Percentiles rank a stretch among this genome's conserved stretches.
phyloP scores from a whole-genome alignment of 2,329 filamentous ascomycete species.

The Aspergillus viridinutans region DNA sequence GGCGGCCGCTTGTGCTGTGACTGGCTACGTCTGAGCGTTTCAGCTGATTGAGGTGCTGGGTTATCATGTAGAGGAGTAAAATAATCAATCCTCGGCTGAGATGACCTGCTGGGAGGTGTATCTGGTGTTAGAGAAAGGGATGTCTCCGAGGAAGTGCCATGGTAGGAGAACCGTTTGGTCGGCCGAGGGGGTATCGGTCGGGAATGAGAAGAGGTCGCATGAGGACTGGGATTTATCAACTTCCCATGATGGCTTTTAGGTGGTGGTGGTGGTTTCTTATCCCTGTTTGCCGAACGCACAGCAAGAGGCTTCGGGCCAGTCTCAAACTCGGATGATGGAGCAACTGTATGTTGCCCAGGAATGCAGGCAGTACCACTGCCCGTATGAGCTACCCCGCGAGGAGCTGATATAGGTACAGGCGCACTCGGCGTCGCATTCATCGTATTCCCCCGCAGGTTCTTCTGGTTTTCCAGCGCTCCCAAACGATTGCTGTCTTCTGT shows the following conservation, averaged over 20 bases:
- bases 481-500: not conserved
- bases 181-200: conserved; percentile 22
- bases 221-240: conserved; percentile 52
- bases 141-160: conserved; percentile 20
- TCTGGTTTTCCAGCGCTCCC: not conserved
- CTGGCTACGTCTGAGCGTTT: conserved; percentile 27
- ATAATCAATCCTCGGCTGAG: conserved; percentile 49
- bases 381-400: conserved; percentile 16
- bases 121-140: conserved; percentile 13
- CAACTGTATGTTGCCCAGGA: conserved; percentile 44
- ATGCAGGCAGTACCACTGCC: conserved; percentile 46
- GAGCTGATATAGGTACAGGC: conserved; percentile 6
- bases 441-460: not conserved
- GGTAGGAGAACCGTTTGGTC: conserved; percentile 23
- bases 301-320: conserved; percentile 38
- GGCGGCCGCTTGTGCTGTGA: conserved; percentile 42
- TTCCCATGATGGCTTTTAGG: conserved; percentile 76
- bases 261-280: conserved; percentile 64
- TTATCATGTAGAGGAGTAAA: conserved; percentile 19
- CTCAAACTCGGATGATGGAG: conserved; percentile 50
- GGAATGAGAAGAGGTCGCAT: conserved; percentile 20
- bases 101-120: conserved; percentile 37
- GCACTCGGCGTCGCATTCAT: conserved; percentile 1
- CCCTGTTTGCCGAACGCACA: conserved; percentile 39
- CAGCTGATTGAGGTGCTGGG: conserved; percentile 12